Base-by-base conservation (phyloP, 2,329 filamentous ascomycete species). In the Trichoderma cornu-damae region DNA sequence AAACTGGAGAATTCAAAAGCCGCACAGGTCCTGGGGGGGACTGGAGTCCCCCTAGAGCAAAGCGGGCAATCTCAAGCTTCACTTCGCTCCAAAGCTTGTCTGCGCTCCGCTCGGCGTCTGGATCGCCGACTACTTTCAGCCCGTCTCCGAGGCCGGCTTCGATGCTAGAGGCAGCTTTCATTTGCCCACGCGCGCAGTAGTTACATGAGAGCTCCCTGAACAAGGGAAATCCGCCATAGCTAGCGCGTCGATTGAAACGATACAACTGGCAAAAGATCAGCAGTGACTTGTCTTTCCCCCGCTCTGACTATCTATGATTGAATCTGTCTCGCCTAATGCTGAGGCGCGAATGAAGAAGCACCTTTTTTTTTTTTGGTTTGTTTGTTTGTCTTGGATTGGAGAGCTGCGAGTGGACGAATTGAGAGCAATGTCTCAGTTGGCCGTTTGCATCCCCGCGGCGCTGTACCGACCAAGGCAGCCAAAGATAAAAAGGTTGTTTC, bases 221-320 rank as follows among this genome's bases (percentile, higher is more conserved):
- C 37, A 42, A 43, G 49, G n/a, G 28, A 40, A 52, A 52, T 52
- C 49, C 14, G 28, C 24, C 4, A 14, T n/a, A 22, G 7, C 22
- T 43, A 26, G 40, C 26, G 20, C 34, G 28, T 34, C 34, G 44
- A 48, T 48, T 18, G 22, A 37, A 32, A 12, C n/a, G 48, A 51
- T 37, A 24, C 22, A 55, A 37, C 38, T 22, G 51, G 51, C 42
- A 55, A 47, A 47, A 12, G 51, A 55, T 55, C 51, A 55, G 24
- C 51, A 46, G 40, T 46, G 51, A 46, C 51, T 9, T 47, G 42
- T 47, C 24, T 52, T 32, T 18, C 40, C 51, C 50, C 51, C 51
- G 51, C 51, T 55, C 42, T 42, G 42, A 30, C n/a, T 55, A 44
- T 37, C 28, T 22, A 35, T 34, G 51, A 38, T 37, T 34, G 18